Evolutionary conservation across 1,284 basidiomycete species (phyloP).

Genomic region (Boletus smithii): DNA sequence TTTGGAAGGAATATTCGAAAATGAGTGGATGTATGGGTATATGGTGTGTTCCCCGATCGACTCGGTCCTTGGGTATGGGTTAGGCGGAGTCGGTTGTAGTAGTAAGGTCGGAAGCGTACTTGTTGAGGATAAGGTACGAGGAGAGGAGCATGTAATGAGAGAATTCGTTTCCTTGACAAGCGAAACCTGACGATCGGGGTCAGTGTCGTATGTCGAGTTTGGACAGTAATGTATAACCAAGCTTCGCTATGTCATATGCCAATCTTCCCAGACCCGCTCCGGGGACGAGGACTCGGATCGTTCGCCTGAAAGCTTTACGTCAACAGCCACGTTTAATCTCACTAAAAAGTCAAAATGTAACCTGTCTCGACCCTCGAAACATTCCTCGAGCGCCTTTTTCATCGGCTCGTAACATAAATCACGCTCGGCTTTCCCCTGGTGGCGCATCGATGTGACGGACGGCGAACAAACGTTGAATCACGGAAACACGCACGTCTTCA

Average conservation of each 20-base stretch:
- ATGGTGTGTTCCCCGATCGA: constrained; percentile 65
- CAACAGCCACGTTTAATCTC: neutral
- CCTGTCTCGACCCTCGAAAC: constrained; percentile 54
- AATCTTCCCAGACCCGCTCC: constrained; percentile 85
- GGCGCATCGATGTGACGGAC: neutral
- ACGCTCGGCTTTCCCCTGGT: constrained; percentile 72
- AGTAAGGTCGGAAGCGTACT: constrained; percentile 40
- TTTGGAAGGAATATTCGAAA: constrained; percentile 73
- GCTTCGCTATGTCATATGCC: constrained; percentile 80
- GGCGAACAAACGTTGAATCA: neutral
- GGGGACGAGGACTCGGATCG: constrained; percentile 78
- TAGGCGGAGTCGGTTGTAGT: neutral
- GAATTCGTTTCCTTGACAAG: constrained; percentile 91
- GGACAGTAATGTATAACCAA: constrained; percentile 47
- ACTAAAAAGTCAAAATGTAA: constrained; percentile 39
- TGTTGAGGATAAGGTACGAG: constrained; percentile 80
- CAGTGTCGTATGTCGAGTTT: neutral
- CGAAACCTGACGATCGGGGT: constrained; percentile 55
- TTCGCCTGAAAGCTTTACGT: constrained; percentile 36
- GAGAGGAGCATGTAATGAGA: constrained; percentile 90
- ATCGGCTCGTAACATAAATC: constrained; percentile 78
- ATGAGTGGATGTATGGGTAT: constrained; percentile 87
- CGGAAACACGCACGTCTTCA: constrained; percentile 51
- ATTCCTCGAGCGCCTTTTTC: constrained; percentile 65
- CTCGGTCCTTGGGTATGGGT: constrained; percentile 51